These are phyloP conservation scores for Hura crepitans DNA, from an alignment of 441 rosid species.

Conservation along the genomic window DNA sequence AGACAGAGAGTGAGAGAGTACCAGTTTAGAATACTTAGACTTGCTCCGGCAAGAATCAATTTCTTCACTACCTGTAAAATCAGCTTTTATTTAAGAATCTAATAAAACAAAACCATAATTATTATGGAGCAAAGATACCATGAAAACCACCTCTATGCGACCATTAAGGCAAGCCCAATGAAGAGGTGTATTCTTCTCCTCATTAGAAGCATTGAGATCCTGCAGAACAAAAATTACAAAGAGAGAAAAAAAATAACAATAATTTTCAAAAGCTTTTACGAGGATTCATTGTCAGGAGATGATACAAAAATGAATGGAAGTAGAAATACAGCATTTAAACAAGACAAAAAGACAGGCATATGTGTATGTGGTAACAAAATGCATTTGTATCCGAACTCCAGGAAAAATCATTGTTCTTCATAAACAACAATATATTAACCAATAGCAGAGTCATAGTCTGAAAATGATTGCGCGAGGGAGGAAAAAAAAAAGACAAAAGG, in stretches of 20 bases:
- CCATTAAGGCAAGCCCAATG: conserved; percentile 93
- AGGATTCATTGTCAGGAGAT: not conserved
- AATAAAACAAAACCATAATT: not conserved
- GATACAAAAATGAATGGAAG: not conserved
- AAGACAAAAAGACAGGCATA: not conserved
- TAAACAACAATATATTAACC: not conserved
- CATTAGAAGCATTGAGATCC: conserved; percentile 65
- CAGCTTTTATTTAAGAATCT: conserved; percentile 12
- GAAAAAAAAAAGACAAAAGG: not conserved
- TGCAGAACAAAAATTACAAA: conserved; percentile 27
- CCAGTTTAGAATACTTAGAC: conserved; percentile 63
- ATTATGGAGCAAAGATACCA: not conserved
- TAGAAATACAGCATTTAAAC: conserved; percentile 1
- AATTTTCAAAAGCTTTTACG: not conserved
- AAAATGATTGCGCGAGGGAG: not conserved
- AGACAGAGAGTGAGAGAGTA: conserved; percentile 23
- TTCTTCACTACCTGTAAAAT: conserved; percentile 60
- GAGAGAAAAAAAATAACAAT: conserved; percentile 4
- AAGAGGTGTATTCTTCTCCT: conserved; percentile 74
- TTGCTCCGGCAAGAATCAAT: conserved; percentile 70
- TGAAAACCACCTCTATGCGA: conserved; percentile 48
- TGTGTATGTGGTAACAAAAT: not conserved
- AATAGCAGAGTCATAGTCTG: not conserved
- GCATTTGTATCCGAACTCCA: not conserved
- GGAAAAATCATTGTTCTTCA: not conserved